phyloP scores from a whole-genome alignment of 768 basidiomycete species.

The Kwoniella dejecticola region DNA sequence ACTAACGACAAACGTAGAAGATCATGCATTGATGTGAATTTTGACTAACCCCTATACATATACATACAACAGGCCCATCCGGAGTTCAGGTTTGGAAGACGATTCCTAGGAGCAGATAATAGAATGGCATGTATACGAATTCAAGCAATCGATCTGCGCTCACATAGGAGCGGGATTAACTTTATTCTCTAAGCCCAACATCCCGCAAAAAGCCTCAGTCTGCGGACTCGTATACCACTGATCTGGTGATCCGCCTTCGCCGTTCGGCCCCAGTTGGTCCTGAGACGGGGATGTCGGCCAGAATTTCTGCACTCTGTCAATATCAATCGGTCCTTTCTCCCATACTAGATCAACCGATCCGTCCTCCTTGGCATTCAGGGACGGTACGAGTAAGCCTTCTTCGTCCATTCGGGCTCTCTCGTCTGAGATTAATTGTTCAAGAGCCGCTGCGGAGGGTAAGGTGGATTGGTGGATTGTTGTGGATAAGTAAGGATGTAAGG shows the following conservation, averaged over 20 bases:
- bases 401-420: slow-evolving; percentile 70
- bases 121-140: too few relatives aligned
- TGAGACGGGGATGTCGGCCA: slow-evolving; percentile 61
- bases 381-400: slow-evolving; percentile 56
- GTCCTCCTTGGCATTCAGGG: slow-evolving; percentile 5
- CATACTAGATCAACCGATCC: slow-evolving; percentile 31
- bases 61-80: too few relatives aligned
- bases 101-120: not conserved
- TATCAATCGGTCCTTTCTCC: slow-evolving; percentile 44
- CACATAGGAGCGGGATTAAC: slow-evolving; percentile 59
- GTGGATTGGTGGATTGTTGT: slow-evolving; percentile 59
- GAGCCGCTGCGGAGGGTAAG: slow-evolving; percentile 66
- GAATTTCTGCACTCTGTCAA: slow-evolving; percentile 70
- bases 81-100: too few relatives aligned
- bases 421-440: slow-evolving; percentile 62
- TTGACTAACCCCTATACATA: too few relatives aligned
- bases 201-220: slow-evolving; percentile 77
- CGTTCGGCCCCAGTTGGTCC: slow-evolving; percentile 30
- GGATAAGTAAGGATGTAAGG: slow-evolving; percentile 78
- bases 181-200: slow-evolving; percentile 78
- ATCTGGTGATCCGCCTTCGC: slow-evolving; percentile 58
- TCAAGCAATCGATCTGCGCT: too few relatives aligned
- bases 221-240: slow-evolving; percentile 78
- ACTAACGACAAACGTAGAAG: too few relatives aligned
- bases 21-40: too few relatives aligned